Evolutionary conservation across 345 rosid genomes (phyloP).

Genomic region (Citrus reticulata): DNA sequence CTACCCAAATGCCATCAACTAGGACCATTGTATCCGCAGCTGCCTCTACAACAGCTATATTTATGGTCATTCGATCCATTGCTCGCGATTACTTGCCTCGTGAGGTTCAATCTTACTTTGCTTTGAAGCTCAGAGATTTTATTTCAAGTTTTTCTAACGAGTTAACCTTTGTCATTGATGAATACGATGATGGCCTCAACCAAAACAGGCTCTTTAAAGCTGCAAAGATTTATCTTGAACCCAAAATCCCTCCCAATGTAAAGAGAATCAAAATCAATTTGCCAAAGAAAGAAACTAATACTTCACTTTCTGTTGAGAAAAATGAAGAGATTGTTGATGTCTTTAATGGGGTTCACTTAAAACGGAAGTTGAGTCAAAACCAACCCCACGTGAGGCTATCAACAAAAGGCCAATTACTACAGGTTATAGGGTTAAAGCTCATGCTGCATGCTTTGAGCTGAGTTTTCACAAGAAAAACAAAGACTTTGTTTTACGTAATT

Average conservation of each 20-base stretch:
- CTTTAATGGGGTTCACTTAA: slow-evolving; percentile 18
- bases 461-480: slow-evolving; percentile 10
- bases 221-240: slow-evolving; percentile 35
- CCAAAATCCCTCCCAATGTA: slow-evolving; percentile 2
- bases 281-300: background rate
- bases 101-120: no score
- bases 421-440: background rate
- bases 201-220: background rate
- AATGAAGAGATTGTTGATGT: slow-evolving; percentile 11
- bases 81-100: background rate
- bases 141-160: no score
- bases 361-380: slow-evolving; percentile 17
- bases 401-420: no score
- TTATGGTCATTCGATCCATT: no score
- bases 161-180: no score
- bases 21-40: no score
- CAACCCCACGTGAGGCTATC: background rate
- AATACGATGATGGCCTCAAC: no score
- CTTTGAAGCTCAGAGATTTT: no score
- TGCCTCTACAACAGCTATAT: no score
- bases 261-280: no score
- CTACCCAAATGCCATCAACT: no score
- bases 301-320: slow-evolving; percentile 12
- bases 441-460: background rate
- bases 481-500: slow-evolving; percentile 14